Base-by-base conservation (phyloP, 176 grass and related monocot species). In the Aechmea fasciata region DNA sequence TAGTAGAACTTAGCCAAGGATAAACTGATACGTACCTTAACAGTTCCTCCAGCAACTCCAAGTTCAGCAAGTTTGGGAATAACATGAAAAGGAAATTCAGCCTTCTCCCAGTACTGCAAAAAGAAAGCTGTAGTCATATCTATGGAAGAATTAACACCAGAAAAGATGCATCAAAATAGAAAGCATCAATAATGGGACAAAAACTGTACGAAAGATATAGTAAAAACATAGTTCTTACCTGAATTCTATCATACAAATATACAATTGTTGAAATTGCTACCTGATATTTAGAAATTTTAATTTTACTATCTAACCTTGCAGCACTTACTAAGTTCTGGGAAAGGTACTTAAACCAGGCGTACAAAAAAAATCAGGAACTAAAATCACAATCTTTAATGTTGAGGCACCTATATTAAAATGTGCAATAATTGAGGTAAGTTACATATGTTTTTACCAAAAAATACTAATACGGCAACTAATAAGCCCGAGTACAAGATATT, bases 31-130 rank as follows among this genome's bases (percentile, higher is more conserved):
- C 10, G 41, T 73, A 92, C 89, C 85, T 92, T 85, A 75, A 92
- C 83, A 49, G 79, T 85, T 69, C 85, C 85, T 67, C 89, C 89
- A 53, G 85, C 82, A 54, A 92, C 12, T 50, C 85, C 50, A 52
- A 92, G 71, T 50, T 41, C 65, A 78, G 79, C 83, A 76, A 92
- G 76, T 71, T 83, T 88, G 51, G 85, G 82, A 85, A 88, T 83
- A 67, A 68, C 59, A 73, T 83, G 64, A 75, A 85, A 85, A 75
- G 89, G 89, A 70, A 85, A 92, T 68, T 82, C 85, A 33, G 89
- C 85, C 73, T 85, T 92, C 71, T 92, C 89, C 89, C 82, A 92
- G 66, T 92, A 85, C 89, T 92, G 41, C 18, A 83, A 47, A 72
- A 78, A 3, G 3, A 81, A 70, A 73, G 20, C 47, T 50, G 47